phyloP scores from a whole-genome alignment of 306 rosid species.

The Vigna unguiculata region DNA sequence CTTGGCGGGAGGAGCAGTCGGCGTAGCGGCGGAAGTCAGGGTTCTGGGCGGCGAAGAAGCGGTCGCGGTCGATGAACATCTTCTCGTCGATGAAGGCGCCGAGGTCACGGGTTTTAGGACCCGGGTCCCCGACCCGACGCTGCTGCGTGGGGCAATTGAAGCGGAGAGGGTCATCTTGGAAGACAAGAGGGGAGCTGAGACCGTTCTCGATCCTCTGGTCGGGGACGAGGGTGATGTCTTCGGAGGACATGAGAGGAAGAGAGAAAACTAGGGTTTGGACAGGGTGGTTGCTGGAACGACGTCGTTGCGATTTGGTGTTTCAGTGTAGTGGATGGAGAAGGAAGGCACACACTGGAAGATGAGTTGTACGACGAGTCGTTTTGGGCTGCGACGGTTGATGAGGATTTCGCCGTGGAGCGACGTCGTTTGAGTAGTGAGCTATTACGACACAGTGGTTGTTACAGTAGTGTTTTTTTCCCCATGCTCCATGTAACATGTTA shows the following conservation, averaged over 20 bases:
- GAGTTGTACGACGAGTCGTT: conserved; percentile 41
- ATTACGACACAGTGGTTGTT: background rate
- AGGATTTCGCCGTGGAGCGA: background rate
- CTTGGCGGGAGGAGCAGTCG: conserved; percentile 55
- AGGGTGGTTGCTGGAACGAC: conserved; percentile 35
- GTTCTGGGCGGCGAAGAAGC: conserved; percentile 60
- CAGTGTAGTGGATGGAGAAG: background rate
- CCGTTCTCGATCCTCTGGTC: conserved; percentile 68
- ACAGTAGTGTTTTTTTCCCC: background rate
- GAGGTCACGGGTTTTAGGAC: conserved; percentile 74
- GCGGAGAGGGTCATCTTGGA: conserved; percentile 68
- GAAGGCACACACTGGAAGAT: conserved; percentile 19
- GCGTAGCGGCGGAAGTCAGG: conserved; percentile 70
- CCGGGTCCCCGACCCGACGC: conserved; percentile 67
- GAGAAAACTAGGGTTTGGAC: conserved; percentile 34
- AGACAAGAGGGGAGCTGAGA: conserved; percentile 67
- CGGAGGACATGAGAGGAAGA: conserved; percentile 64
- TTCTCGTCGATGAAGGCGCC: conserved; percentile 77
- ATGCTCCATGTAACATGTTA: background rate
- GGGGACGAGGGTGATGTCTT: conserved; percentile 62
- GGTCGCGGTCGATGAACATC: conserved; percentile 65
- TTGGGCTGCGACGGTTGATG: background rate
- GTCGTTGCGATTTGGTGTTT: conserved; percentile 15
- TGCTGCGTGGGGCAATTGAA: conserved; percentile 66
- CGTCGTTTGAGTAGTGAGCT: background rate